Conservation (phyloP, 371 early-diverging fungal genomes). For the Mucor sp. region DNA sequence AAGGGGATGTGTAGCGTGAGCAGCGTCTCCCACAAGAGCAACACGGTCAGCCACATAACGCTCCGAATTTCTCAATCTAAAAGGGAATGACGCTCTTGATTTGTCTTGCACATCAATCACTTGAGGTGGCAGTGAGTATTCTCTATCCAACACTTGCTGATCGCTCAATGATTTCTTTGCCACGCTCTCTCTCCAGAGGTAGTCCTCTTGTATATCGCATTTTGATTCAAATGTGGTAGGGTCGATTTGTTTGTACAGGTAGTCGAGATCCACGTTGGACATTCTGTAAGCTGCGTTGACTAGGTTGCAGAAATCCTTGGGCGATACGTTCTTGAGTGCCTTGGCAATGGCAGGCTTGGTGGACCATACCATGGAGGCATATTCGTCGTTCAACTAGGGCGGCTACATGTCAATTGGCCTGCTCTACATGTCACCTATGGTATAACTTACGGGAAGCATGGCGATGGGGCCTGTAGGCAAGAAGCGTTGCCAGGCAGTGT, state of each 20-base stretch:
- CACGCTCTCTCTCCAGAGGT: slow-evolving; percentile 67
- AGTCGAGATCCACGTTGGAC: slow-evolving; percentile 73
- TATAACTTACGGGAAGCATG: slow-evolving; percentile 74
- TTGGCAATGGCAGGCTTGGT: slow-evolving; percentile 65
- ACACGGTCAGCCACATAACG: slow-evolving; percentile 77
- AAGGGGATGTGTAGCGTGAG: slow-evolving; percentile 95
- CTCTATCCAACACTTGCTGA: slow-evolving; percentile 22
- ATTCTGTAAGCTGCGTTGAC: slow-evolving; percentile 86
- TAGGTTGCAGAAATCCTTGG: slow-evolving; percentile 63
- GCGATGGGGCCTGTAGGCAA: slow-evolving; percentile 95
- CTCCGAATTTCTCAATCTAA: slow-evolving; percentile 79
- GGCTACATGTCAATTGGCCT: neutral
- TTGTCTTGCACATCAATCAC: slow-evolving; percentile 66
- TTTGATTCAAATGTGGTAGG: slow-evolving; percentile 33
- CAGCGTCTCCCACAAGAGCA: slow-evolving; percentile 94
- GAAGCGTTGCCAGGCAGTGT: slow-evolving; percentile 92
- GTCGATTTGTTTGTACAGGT: slow-evolving; percentile 62
- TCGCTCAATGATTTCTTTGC: slow-evolving; percentile 33
- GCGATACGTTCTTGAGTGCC: slow-evolving; percentile 62
- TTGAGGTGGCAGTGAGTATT: slow-evolving; percentile 58
- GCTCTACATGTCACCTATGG: neutral
- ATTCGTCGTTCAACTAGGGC: slow-evolving; percentile 51
- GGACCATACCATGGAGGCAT: slow-evolving; percentile 94
- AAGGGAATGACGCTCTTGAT: slow-evolving; percentile 84
- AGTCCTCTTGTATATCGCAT: slow-evolving; percentile 61